Evolutionary conservation across 129 eudicot species (phyloP).

Genomic region (Flaveria robusta): DNA sequence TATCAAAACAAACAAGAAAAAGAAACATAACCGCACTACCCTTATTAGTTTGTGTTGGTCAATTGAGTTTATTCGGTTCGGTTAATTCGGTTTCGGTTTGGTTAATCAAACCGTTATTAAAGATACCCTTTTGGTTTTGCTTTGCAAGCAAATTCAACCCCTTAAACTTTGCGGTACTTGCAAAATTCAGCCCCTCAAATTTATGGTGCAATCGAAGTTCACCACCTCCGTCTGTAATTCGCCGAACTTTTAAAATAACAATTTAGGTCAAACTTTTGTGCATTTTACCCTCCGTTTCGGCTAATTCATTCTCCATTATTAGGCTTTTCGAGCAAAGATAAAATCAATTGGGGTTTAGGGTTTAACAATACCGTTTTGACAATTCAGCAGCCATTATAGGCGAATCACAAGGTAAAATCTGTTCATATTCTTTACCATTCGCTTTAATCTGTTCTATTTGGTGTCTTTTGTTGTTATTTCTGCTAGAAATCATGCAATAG

Average conservation of each 20-base stretch:
- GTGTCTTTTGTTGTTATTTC: not conserved
- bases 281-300: conserved; percentile 20
- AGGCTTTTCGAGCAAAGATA: not conserved
- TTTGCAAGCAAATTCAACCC: no score
- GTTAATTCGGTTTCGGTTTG: no score
- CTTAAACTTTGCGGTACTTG: not conserved
- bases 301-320: conserved; percentile 1
- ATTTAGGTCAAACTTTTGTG: conserved; percentile 31
- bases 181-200: conserved; percentile 10
- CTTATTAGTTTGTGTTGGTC: no score
- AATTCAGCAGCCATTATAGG: conserved; percentile 30
- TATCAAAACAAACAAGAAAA: no score
- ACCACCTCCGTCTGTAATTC: conserved; percentile 8
- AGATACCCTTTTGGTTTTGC: no score
- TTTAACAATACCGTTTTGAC: conserved; percentile 3
- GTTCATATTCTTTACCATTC: not conserved
- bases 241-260: conserved; percentile 12
- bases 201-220: not conserved
- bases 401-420: conserved; percentile 21
- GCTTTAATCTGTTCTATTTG: not conserved
- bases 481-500: not conserved
- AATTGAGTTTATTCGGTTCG: no score
- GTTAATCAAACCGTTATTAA: no score
- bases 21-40: no score
- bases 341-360: conserved; percentile 19